Conservation (phyloP, 2,329 filamentous ascomycete species). For the Alternaria tenuissima region DNA sequence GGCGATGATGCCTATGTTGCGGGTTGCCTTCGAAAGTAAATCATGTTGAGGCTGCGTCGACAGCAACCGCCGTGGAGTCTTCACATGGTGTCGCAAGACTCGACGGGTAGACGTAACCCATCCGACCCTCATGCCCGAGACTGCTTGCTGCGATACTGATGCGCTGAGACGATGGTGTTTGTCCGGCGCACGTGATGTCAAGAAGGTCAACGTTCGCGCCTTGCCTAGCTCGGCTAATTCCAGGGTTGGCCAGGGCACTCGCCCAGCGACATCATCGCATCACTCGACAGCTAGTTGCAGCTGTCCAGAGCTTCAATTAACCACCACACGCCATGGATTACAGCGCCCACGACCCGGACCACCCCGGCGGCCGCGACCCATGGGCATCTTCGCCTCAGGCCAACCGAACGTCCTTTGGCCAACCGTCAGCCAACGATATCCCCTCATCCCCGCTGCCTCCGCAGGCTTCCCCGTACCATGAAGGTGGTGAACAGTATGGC, state of each 20-base stretch:
- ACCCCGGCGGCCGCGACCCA: conserved; percentile 66
- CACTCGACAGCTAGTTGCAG: conserved; percentile 28
- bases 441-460: conserved; percentile 52
- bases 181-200: conserved; percentile 37
- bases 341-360: conserved; percentile 65
- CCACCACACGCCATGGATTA: conserved; percentile 67
- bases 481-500: conserved; percentile 45
- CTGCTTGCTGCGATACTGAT: conserved; percentile 17
- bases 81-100: conserved; percentile 44
- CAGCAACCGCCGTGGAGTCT: conserved; percentile 38
- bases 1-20: conserved; percentile 98
- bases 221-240: conserved; percentile 37
- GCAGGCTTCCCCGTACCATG: conserved; percentile 51
- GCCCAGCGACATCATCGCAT: conserved; percentile 27
- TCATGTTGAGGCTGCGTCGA: conserved; percentile 34
- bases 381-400: conserved; percentile 69
- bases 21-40: conserved; percentile 72
- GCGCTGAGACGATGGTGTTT: conserved; percentile 13
- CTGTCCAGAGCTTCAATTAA: conserved; percentile 34
- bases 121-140: conserved; percentile 45
- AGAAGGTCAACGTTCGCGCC: conserved; percentile 33
- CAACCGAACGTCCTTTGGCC: conserved; percentile 58
- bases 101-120: conserved; percentile 48
- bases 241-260: conserved; percentile 17
- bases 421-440: conserved; percentile 53